Conservation (phyloP, 2,329 filamentous ascomycete species). For the Penicillium sclerotiorum region DNA sequence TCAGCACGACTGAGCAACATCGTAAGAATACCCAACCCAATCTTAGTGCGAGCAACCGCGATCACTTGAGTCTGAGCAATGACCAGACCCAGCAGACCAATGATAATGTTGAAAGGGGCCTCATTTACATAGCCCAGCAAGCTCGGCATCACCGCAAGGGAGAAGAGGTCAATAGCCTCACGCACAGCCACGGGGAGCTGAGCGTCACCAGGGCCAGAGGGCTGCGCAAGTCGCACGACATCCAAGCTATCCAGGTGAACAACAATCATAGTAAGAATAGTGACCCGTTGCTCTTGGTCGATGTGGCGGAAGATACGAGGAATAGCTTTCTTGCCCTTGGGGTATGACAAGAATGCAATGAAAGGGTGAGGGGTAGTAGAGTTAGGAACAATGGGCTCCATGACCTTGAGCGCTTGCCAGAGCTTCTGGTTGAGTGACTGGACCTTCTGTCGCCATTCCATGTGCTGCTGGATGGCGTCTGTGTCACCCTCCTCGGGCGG, state of each 20-base stretch:
- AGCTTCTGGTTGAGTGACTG: conserved; percentile 75
- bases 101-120: conserved; percentile 85
- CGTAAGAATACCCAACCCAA: conserved; percentile 86
- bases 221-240: conserved; percentile 79
- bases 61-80: conserved; percentile 81
- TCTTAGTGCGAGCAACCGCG: conserved; percentile 79
- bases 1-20: conserved; percentile 94
- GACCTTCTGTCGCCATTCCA: conserved; percentile 75
- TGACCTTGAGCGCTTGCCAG: conserved; percentile 86
- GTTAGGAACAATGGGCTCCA: conserved; percentile 81
- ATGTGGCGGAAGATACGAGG: conserved; percentile 94
- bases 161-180: conserved; percentile 92
- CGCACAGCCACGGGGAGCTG: conserved; percentile 76
- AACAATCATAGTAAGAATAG: conserved; percentile 92
- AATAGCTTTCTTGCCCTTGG: conserved; percentile 95
- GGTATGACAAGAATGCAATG: conserved; percentile 90
- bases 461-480: conserved; percentile 71
- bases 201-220: conserved; percentile 67
- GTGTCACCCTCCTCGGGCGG: conserved; percentile 67
- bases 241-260: conserved; percentile 91
- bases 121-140: conserved; percentile 90
- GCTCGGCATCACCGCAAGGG: conserved; percentile 82
- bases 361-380: conserved; percentile 79
- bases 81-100: conserved; percentile 83
- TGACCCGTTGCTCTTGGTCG: conserved; percentile 85